Base-by-base conservation (phyloP, 257 asterid genomes). In the Capsicum rhomboideum region DNA sequence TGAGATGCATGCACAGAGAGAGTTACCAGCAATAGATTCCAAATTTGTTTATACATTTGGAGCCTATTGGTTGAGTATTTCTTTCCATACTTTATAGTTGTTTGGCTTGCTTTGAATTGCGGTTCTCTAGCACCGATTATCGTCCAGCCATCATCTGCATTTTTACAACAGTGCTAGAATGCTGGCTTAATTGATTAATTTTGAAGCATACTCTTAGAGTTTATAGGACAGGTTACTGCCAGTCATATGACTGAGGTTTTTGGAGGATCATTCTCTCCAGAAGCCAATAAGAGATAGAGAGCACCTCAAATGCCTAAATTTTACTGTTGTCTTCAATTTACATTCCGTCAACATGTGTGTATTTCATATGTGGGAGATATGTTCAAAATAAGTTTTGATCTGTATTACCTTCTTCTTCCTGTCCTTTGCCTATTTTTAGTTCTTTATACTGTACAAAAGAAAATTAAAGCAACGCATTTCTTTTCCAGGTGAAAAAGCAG, bases 401-500 rank as follows among this genome's bases (percentile, higher is more conserved):
- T 46, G 14, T 49, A 46, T 74, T 74, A 23, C 80, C 42, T 46
- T 46, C 80, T 46, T 46, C 59, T 74, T 74, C 59, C 42, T 34
- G 14, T 67, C 75, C 3, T 31, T 34, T 17, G 23, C 50, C 49
- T 34, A 31, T 17, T 29, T 67, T 67, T 67, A 2, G 49, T 67
- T 31, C 23, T 67, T 29, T 67, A 9, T 17, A 3, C 75, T 0
- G 46, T 67, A 34, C 26, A 67, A 31, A 67, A 67, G 75, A 67
- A 67, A 75, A 75, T 75, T 16, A 75, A 49, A 75, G 42, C 44
- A 23, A 75, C 49, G 40, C 29, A 44, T 49, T 75, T 75, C 61
- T 75, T 42, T 75, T 49, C 44, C 81, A 75, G 81, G 40, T 86
- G 79, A 77, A 84, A 84, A 28, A 80, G 68, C 96, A 56, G 87